Evolutionary conservation across 371 early-diverging fungal species (phyloP).

Genomic region (Smittium mucronatum): DNA sequence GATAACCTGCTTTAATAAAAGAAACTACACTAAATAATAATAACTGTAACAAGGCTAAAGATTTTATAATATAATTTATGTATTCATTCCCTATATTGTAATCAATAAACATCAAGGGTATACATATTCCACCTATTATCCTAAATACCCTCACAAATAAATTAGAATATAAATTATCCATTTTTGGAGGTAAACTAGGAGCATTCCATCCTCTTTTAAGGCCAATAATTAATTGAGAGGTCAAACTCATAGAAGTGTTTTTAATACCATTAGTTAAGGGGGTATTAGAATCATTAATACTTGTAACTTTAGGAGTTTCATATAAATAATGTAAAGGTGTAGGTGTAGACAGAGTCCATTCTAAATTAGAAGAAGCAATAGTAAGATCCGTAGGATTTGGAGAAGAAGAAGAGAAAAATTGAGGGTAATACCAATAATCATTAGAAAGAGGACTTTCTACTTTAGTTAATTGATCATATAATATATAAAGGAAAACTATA

Average conservation of each 20-base stretch:
- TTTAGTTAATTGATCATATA: slow-evolving; percentile 40
- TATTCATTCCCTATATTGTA: slow-evolving; percentile 18
- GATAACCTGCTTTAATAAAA: background rate
- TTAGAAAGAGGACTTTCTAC: slow-evolving; percentile 20
- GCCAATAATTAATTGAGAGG: slow-evolving; percentile 6
- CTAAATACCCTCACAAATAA: slow-evolving; percentile 4
- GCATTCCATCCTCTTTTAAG: slow-evolving; percentile 10
- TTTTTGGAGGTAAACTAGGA: background rate
- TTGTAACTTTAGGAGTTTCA: slow-evolving; percentile 22
- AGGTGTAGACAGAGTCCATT: slow-evolving; percentile 32
- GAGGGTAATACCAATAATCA: slow-evolving; percentile 29
- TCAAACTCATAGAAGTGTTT: slow-evolving; percentile 11
- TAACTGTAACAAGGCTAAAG: background rate
- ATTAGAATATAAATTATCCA: slow-evolving; percentile 7
- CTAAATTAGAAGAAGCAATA: slow-evolving; percentile 20
- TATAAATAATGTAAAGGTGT: slow-evolving; percentile 36
- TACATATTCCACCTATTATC: slow-evolving; percentile 16
- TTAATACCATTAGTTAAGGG: slow-evolving; percentile 9
- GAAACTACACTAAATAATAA: slow-evolving; percentile 10
- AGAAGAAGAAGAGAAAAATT: slow-evolving; percentile 27
- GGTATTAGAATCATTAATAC: slow-evolving; percentile 17
- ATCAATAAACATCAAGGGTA: slow-evolving; percentile 19
- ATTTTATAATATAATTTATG: slow-evolving; percentile 16
- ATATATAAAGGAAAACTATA: slow-evolving; percentile 42
- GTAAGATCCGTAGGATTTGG: slow-evolving; percentile 15